Evolutionary conservation across 2,329 filamentous ascomycete species (phyloP), one percentile per base, ranked within the genome.

Genomic region (Beauveria sp.): DNA sequence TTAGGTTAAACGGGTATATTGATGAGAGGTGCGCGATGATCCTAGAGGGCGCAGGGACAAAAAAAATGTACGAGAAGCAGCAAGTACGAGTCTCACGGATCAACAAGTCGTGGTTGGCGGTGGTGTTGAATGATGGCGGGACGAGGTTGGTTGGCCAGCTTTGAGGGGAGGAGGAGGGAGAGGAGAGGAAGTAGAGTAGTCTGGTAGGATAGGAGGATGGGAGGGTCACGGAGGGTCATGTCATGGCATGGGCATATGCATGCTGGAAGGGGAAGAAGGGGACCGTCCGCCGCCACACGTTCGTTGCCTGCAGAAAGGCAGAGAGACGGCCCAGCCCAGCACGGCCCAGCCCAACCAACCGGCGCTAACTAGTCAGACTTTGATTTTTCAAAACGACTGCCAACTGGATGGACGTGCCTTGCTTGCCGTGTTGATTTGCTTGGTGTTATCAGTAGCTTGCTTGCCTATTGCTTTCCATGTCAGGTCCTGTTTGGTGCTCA

Each of bases 121-220:
- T 42, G 26, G 16, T 56, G 50, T 57, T 24, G 42, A 45, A 40
- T 49, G 54, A 57, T 57, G 54, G 54, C 30, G 54, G 54, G 54
- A 57, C 28, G 43, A 57, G 54, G 54, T 49, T 57, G 54, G 43
- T 10, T n/a, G 43, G 54, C 20, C 26, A 26, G 43, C n/a, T n/a
- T n/a, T 50, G 50, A 16, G 14, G 34, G 14, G 34, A 38, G 34
- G 34, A 38, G 14, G 34, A 38, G 34, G 34, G 50, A 16, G 50
- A 47, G 54, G 43, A 49, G 43, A 49, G n/a, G 43, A 40, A 28
- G 30, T 20, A 24, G 34, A 30, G 34, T 42, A 24, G 3, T 24
- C 22, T 24, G 22, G 22, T 8, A 46, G 45, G 9, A 46, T 24
- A 24, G 45, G 30, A 34, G 30, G 30, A 34, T 34, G 10, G 30